These are phyloP conservation scores for Starmerella roubikii DNA, from an alignment of 805 yeast genomes.

Conservation along the genomic window DNA sequence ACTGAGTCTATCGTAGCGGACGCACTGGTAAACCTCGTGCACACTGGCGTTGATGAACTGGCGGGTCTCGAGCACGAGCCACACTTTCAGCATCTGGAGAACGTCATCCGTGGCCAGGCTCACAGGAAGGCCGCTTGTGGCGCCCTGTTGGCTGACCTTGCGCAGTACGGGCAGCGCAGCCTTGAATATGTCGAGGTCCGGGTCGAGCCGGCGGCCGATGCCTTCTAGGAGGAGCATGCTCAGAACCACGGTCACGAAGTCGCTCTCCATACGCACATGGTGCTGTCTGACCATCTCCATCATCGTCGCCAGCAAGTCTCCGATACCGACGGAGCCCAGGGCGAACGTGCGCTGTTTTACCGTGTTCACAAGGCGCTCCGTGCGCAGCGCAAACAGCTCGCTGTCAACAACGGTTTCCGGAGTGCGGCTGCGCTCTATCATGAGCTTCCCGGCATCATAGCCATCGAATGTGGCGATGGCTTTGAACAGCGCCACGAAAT, in stretches of 20 bases:
- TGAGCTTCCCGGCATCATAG: constrained; percentile 81
- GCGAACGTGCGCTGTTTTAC: constrained; percentile 84
- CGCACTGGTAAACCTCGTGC: constrained; percentile 46
- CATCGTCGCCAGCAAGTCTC: constrained; percentile 78
- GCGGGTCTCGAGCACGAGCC: constrained; percentile 82
- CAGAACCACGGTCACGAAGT: constrained; percentile 87
- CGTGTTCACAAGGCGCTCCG: constrained; percentile 64
- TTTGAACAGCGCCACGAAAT: constrained; percentile 79
- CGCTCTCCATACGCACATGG: constrained; percentile 97
- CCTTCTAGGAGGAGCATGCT: constrained; percentile 88
- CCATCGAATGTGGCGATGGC: constrained; percentile 89
- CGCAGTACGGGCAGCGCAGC: constrained; percentile 79
- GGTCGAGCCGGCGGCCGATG: constrained; percentile 86
- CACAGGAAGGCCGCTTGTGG: constrained; percentile 30
- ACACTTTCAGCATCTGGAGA: constrained; percentile 74
- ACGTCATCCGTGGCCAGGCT: constrained; percentile 37
- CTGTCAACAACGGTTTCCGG: constrained; percentile 82
- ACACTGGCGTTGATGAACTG: constrained; percentile 73
- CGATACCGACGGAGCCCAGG: constrained; percentile 79
- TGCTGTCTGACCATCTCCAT: constrained; percentile 82
- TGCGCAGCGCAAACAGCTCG: constrained; percentile 78
- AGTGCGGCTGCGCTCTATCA: constrained; percentile 88
- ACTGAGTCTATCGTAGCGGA: constrained; percentile 51
- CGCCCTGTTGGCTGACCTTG: constrained; percentile 48
- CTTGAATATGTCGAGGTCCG: constrained; percentile 85